Evolutionary conservation across 305 asterid species (phyloP).

Genomic region (Fraxinus velutina): DNA sequence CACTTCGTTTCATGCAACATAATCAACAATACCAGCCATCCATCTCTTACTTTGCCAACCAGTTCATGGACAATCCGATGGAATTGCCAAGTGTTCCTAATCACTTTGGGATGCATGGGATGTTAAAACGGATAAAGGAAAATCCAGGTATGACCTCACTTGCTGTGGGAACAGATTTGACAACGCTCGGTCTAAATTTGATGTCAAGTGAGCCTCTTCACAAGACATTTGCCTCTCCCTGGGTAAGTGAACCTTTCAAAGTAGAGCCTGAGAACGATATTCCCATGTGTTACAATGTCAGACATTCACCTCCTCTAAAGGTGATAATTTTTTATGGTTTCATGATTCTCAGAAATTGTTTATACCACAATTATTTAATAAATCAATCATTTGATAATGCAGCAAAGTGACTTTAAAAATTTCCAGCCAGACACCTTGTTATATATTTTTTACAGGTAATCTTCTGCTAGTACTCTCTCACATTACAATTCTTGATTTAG

Average conservation of each 20-base stretch:
- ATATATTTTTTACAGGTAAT: constrained; percentile 80
- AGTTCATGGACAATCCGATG: constrained; percentile 55
- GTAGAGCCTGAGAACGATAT: neutral
- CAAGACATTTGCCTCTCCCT: neutral
- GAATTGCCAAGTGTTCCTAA: constrained; percentile 48
- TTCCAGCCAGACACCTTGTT: constrained; percentile 64
- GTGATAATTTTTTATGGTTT: neutral
- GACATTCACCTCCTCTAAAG: neutral
- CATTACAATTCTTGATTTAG: constrained; percentile 10
- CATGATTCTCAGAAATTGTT: neutral
- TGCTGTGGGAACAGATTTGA: constrained; percentile 72
- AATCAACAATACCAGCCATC: neutral
- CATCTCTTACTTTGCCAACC: neutral
- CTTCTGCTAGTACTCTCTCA: neutral
- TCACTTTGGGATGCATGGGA: constrained; percentile 67
- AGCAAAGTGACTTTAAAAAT: constrained; percentile 60
- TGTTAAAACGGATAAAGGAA: constrained; percentile 55
- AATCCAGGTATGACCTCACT: constrained; percentile 66
- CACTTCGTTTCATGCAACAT: neutral
- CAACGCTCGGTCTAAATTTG: constrained; percentile 69
- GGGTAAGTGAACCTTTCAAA: neutral
- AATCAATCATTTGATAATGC: constrained; percentile 26
- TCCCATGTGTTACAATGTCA: neutral
- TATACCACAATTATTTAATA: constrained; percentile 28
- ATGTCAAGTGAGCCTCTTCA: constrained; percentile 10